These are phyloP conservation scores for Alternaria sp. DNA, from an alignment of 2,329 filamentous ascomycete species.

Conservation along the genomic window DNA sequence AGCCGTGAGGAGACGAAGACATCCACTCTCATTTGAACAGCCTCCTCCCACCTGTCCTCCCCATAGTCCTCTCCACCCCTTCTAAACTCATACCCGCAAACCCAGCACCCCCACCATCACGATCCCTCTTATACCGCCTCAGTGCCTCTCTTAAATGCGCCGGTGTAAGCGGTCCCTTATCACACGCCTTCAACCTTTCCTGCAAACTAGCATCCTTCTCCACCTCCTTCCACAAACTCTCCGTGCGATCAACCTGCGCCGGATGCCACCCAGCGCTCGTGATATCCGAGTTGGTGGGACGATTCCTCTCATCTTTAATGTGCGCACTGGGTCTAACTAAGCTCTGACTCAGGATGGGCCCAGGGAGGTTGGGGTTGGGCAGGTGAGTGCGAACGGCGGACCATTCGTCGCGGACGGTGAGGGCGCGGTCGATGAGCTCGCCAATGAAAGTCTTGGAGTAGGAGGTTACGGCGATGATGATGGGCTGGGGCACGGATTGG, in stretches of 20 bases:
- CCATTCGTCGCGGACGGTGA: slow-evolving; percentile 77
- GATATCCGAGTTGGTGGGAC: slow-evolving; percentile 42
- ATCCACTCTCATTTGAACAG: slow-evolving; percentile 52
- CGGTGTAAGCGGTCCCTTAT: slow-evolving; percentile 69
- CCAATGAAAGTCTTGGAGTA: slow-evolving; percentile 81
- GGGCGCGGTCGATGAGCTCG: slow-evolving; percentile 76
- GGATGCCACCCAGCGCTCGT: slow-evolving; percentile 36
- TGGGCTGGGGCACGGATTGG: slow-evolving; percentile 76
- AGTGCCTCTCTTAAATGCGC: slow-evolving; percentile 79
- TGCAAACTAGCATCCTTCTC: slow-evolving; percentile 33
- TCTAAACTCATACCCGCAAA: slow-evolving; percentile 61
- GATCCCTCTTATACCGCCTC: slow-evolving; percentile 69
- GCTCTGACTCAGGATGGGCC: slow-evolving; percentile 36
- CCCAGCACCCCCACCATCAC: slow-evolving; percentile 68
- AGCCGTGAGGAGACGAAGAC: not conserved
- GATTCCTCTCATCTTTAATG: slow-evolving; percentile 38
- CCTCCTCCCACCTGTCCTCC: slow-evolving; percentile 56
- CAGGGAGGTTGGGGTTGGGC: slow-evolving; percentile 43
- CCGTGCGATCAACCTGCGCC: slow-evolving; percentile 34
- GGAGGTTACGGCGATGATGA: slow-evolving; percentile 77
- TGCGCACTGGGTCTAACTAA: slow-evolving; percentile 44
- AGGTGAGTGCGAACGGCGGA: slow-evolving; percentile 57
- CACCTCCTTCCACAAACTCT: slow-evolving; percentile 43
- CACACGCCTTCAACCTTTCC: slow-evolving; percentile 44
- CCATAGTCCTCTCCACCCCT: slow-evolving; percentile 56